Percentiles rank a stretch among this genome's conserved stretches.
These are phyloP conservation scores for bread wheat (Triticum aestivum) DNA, from an alignment of 176 grass and related monocot genomes.

Conservation along the genomic window DNA sequence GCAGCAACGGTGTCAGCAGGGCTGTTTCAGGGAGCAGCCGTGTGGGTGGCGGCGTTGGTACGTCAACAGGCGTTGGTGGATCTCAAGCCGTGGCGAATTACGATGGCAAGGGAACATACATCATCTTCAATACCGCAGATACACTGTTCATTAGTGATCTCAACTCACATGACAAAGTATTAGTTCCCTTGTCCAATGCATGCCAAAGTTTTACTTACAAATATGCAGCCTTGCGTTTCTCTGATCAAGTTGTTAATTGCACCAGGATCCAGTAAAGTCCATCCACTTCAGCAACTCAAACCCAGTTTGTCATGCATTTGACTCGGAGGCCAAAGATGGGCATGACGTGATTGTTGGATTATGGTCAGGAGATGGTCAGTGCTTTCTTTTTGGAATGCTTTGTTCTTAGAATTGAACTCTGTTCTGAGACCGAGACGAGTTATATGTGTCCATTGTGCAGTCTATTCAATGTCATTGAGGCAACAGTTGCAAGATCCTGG, in stretches of 20 bases:
- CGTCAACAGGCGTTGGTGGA: constrained; percentile 33
- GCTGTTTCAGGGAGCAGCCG: constrained; percentile 69
- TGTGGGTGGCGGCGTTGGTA: constrained; percentile 49
- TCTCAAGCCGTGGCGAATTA: constrained; percentile 61
- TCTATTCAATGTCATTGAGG: constrained; percentile 93
- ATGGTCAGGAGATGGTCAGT: constrained; percentile 80
- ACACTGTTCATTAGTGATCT: constrained; percentile 90
- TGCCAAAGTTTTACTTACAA: constrained; percentile 25
- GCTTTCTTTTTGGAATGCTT: not conserved
- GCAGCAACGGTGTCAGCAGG: constrained; percentile 64
- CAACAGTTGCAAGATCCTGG: constrained; percentile 95
- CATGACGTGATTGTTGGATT: constrained; percentile 85
- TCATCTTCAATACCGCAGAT: constrained; percentile 79
- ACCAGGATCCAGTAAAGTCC: constrained; percentile 79
- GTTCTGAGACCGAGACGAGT: not conserved
- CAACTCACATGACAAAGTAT: constrained; percentile 87
- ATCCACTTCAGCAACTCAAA: constrained; percentile 89
- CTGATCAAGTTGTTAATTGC: constrained; percentile 27
- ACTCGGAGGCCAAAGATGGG: constrained; percentile 81
- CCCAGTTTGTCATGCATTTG: constrained; percentile 91
- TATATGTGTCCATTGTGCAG: constrained; percentile 40
- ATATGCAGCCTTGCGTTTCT: not conserved
- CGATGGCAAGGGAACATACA: constrained; percentile 81
- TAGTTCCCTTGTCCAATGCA: constrained; percentile 20
- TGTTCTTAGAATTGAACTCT: constrained; percentile 19